These are phyloP conservation scores for Fomitopsis pinicola DNA, from an alignment of 1,284 basidiomycete genomes.

Conservation along the genomic window DNA sequence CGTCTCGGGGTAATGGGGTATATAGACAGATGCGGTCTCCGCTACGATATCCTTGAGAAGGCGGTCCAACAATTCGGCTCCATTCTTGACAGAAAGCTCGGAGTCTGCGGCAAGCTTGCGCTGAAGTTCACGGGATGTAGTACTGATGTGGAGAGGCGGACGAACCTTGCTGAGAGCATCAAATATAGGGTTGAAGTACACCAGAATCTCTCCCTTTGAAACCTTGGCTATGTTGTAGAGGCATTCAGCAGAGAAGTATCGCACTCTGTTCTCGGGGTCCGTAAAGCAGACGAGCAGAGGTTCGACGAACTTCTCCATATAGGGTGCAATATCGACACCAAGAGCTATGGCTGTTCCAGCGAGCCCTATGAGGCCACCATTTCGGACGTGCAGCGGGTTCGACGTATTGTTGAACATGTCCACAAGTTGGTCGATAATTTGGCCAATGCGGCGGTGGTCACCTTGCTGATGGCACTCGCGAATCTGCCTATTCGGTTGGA, in stretches of 20 bases:
- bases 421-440: slow-evolving; percentile 93
- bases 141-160: slow-evolving; percentile 3
- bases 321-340: slow-evolving; percentile 88
- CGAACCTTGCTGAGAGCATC: slow-evolving; percentile 93
- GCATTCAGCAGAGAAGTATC: slow-evolving; percentile 97
- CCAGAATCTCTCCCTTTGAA: slow-evolving; percentile 93
- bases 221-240: slow-evolving; percentile 99
- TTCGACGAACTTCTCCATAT: slow-evolving; percentile 90
- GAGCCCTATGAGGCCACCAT: slow-evolving; percentile 95
- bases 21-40: slow-evolving; percentile 93
- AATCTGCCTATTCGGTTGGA: slow-evolving; percentile 54
- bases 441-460: slow-evolving; percentile 77
- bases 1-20: slow-evolving; percentile 83
- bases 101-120: slow-evolving; percentile 91
- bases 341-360: slow-evolving; percentile 96
- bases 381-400: slow-evolving; percentile 85
- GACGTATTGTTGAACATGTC: slow-evolving; percentile 83
- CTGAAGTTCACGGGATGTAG: slow-evolving; percentile 6
- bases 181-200: slow-evolving; percentile 98
- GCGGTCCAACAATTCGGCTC: slow-evolving; percentile 96
- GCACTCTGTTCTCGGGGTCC: slow-evolving; percentile 92
- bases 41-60: slow-evolving; percentile 97
- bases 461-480: slow-evolving; percentile 81
- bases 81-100: slow-evolving; percentile 97
- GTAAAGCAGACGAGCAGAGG: slow-evolving; percentile 92